Evolutionary conservation across 176 grass and related monocot species (phyloP), one percentile per base, ranked within the genome.

Genomic region (Phoenix dactylifera): DNA sequence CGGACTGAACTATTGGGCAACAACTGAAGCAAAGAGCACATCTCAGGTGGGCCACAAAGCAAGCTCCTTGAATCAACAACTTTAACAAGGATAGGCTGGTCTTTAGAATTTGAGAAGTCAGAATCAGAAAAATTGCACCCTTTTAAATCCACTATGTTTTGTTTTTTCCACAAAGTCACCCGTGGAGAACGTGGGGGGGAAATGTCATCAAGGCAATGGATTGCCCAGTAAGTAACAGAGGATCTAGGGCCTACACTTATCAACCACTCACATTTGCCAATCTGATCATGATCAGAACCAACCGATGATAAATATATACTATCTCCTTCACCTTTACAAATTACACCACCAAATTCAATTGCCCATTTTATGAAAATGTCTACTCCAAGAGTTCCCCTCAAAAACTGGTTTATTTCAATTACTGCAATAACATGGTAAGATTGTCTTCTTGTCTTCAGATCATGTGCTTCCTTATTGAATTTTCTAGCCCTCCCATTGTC

Each of bases 251-350:
- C 86, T 63, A 67, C 23, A 62, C 83, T 77, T 24, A 90, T 82
- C 58, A 96, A 73, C 91, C 91, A 96, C 23, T 96, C 91, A 57
- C 91, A 96, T 73, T 76, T 90, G 58, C 91, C 86, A 72, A 75
- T 76, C 54, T 72, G 66, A 20, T 65, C 69, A 50, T 76, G 60
- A 30, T 66, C 67, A 57, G 58, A 51, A 64, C 71, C 58, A 75
- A 30, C 49, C 20, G 78, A 78, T 78, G 74, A 90, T 68, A 96
- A 82, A 58, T 64, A 54, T 56, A 66, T 85, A n/a, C 64, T 69
- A 55, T 66, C 86, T 16, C 53, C 54, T 62, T 90, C 75, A 9
- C 73, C 72, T 72, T 62, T 84, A 5, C 51, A 77, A 26, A 87
- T 51, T 6, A 80, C 50, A 50, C 77, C 67, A 18, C 75, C 74